Evolutionary conservation across 2,329 filamentous ascomycete species (phyloP).

Genomic region (Ophiostoma populinum): DNA sequence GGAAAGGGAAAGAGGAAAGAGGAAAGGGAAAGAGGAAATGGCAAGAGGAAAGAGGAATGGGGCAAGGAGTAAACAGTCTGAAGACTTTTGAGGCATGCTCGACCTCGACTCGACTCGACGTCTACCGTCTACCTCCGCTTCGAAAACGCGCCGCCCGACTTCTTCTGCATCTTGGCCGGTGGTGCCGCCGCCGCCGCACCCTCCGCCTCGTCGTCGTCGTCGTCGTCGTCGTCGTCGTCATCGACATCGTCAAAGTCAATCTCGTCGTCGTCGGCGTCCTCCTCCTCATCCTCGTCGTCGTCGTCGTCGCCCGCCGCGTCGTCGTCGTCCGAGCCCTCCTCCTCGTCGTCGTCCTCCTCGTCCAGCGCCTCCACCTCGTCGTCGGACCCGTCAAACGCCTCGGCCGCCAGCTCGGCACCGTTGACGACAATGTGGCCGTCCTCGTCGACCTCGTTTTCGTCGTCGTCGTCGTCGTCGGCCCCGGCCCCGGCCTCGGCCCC

Average conservation of each 20-base stretch:
- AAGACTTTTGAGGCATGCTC: too few relatives aligned
- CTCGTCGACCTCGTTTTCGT: constrained; percentile 11
- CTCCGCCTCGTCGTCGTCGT: constrained; percentile 18
- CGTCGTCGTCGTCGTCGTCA: constrained; percentile 18
- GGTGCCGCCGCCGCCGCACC: constrained; percentile 16
- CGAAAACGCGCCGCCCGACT: constrained; percentile 14
- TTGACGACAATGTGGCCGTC: constrained; percentile 19
- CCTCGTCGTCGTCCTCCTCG: constrained; percentile 1
- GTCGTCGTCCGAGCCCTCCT: constrained; percentile 72
- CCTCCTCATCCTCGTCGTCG: constrained; percentile 51
- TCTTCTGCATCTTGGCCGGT: constrained; percentile 20
- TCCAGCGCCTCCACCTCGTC: constrained; percentile 41
- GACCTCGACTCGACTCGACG: not conserved
- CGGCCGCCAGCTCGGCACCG: constrained; percentile 13
- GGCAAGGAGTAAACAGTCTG: too few relatives aligned
- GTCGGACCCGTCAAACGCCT: constrained; percentile 9
- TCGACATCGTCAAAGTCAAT: constrained; percentile 9
- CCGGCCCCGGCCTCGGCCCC: constrained; percentile 18
- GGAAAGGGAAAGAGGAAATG: too few relatives aligned
- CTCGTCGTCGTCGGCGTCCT: constrained; percentile 41
- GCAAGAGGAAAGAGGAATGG: too few relatives aligned
- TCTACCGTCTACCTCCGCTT: constrained; percentile 15
- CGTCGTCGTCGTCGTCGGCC: constrained; percentile 22
- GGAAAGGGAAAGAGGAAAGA: too few relatives aligned
- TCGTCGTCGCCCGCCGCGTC: constrained; percentile 29